phyloP scores from a whole-genome alignment of 129 eudicot genomes.

The Chrysanthemum makinoi region DNA sequence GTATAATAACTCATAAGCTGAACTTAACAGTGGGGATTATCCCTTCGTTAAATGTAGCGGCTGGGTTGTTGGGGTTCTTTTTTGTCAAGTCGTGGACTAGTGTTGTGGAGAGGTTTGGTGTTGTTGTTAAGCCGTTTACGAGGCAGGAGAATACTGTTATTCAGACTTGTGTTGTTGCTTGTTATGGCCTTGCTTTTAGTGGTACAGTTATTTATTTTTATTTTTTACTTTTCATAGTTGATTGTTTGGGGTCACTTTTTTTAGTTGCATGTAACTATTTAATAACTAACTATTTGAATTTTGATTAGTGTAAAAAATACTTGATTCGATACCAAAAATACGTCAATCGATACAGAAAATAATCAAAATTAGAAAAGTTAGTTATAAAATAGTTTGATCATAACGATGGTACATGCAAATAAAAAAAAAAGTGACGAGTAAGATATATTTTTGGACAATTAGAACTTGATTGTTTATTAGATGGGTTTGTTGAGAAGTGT shows the following conservation, averaged over 20 bases:
- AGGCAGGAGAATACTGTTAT: constrained; percentile 91
- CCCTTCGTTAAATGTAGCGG: constrained; percentile 91
- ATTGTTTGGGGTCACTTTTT: too few relatives aligned
- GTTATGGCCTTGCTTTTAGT: constrained; percentile 89
- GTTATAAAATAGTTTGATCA: too few relatives aligned
- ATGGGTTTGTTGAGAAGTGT: too few relatives aligned
- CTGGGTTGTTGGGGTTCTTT: constrained; percentile 87
- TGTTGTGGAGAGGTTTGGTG: constrained; percentile 47
- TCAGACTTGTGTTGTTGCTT: constrained; percentile 94
- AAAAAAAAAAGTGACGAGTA: too few relatives aligned
- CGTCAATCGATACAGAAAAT: too few relatives aligned
- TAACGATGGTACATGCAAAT: too few relatives aligned
- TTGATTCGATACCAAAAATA: too few relatives aligned
- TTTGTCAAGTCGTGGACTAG: constrained; percentile 76
- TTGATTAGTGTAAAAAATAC: neutral
- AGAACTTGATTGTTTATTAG: too few relatives aligned
- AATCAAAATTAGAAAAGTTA: too few relatives aligned
- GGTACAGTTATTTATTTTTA: constrained; percentile 40
- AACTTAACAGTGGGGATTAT: constrained; percentile 91
- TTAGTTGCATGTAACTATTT: too few relatives aligned
- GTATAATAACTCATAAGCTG: constrained; percentile 87
- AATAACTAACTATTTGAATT: neutral
- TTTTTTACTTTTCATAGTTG: too few relatives aligned
- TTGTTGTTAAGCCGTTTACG: constrained; percentile 56
- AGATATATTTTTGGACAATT: too few relatives aligned